Conservation (phyloP, 768 basidiomycete genomes). For the Steccherinum ochraceum region DNA sequence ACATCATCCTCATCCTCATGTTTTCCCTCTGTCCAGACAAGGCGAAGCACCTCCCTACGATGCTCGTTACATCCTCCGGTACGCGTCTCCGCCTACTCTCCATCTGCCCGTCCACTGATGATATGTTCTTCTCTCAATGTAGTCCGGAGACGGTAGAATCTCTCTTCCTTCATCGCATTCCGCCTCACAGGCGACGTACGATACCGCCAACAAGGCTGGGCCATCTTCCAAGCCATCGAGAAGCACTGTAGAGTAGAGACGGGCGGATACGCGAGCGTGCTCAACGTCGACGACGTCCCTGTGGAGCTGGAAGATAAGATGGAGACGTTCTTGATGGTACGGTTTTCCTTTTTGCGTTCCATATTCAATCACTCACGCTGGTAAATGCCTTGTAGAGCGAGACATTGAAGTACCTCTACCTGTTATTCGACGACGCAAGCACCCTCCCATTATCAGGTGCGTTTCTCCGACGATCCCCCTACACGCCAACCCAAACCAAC, state of each 20-base stretch:
- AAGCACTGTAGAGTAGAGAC: conserved; percentile 68
- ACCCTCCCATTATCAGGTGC: conserved; percentile 70
- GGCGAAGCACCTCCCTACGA: conserved; percentile 49
- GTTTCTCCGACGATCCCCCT: conserved; percentile 24
- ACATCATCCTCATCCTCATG: not conserved
- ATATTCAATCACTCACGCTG: not conserved
- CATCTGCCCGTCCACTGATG: not conserved
- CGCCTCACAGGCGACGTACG: conserved; percentile 79
- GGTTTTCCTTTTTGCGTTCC: conserved; percentile 16
- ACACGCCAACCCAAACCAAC: conserved; percentile 10
- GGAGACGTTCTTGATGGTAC: conserved; percentile 91
- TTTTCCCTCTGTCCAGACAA: conserved; percentile 10
- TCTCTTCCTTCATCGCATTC: conserved; percentile 84
- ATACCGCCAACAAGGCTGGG: conserved; percentile 84
- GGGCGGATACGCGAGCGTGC: conserved; percentile 80
- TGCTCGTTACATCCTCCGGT: conserved; percentile 90
- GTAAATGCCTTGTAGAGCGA: conserved; percentile 54
- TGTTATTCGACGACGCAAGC: conserved; percentile 72
- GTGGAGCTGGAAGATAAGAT: conserved; percentile 76
- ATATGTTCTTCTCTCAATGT: not conserved
- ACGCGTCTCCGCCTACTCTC: conserved; percentile 12
- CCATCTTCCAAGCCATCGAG: conserved; percentile 85
- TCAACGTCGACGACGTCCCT: conserved; percentile 78
- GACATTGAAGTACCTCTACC: conserved; percentile 86
- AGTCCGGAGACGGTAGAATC: conserved; percentile 95